These are phyloP conservation scores for Primulina tabacum DNA, from an alignment of 257 asterid genomes.

Conservation along the genomic window DNA sequence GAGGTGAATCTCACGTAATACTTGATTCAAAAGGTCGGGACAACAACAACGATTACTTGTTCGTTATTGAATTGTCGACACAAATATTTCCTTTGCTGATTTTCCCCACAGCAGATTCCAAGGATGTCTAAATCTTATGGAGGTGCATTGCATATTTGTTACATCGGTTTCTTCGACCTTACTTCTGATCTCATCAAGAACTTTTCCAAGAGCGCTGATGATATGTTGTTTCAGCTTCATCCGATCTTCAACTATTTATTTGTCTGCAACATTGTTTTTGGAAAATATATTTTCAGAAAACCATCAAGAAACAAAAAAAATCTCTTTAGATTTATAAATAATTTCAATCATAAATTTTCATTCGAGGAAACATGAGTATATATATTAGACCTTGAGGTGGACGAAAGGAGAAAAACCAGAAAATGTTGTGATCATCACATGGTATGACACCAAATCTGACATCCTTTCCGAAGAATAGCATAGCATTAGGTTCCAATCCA, in stretches of 20 bases:
- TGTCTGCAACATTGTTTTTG: constrained; percentile 25
- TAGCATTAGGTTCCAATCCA: constrained; percentile 33
- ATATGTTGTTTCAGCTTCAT: constrained; percentile 34
- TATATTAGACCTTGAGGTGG: constrained; percentile 23
- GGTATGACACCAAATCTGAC: constrained; percentile 46
- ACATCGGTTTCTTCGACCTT: neutral
- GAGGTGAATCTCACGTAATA: no score
- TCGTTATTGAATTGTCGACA: no score
- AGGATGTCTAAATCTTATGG: no score
- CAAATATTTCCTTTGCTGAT: constrained; percentile 8
- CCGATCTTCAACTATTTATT: constrained; percentile 28
- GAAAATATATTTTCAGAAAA: neutral
- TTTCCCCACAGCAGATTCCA: constrained; percentile 1
- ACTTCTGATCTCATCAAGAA: neutral
- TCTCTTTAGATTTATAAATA: neutral
- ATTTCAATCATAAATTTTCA: neutral
- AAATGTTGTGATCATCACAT: constrained; percentile 31
- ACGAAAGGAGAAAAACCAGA: constrained; percentile 43
- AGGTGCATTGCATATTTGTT: no score
- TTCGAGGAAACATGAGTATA: neutral
- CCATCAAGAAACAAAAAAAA: neutral
- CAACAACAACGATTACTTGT: no score
- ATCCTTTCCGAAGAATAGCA: constrained; percentile 38
- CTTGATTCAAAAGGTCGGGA: no score
- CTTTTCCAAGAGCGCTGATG: constrained; percentile 29